Evolutionary conservation across 2,329 filamentous ascomycete species (phyloP).

Genomic region (Hypoxylon sp.): DNA sequence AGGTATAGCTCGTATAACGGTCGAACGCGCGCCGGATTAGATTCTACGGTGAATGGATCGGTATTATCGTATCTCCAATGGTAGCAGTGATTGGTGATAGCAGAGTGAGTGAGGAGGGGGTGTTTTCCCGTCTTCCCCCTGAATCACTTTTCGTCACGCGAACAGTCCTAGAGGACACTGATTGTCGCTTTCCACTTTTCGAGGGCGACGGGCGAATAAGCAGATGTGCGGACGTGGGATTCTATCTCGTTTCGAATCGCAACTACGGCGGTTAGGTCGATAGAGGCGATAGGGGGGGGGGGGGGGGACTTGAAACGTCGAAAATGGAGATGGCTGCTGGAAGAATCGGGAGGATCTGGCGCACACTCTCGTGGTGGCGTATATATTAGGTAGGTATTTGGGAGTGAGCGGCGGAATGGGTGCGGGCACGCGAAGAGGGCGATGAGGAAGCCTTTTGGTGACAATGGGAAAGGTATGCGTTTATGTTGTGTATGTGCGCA

Average conservation of each 20-base stretch:
- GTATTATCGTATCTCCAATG: conserved; percentile 2
- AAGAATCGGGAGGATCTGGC: conserved; percentile 13
- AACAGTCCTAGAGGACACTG: conserved; percentile 20
- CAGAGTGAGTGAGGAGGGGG: neutral
- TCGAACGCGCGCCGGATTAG: conserved; percentile 9
- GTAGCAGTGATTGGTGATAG: neutral
- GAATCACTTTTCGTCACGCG: conserved; percentile 18
- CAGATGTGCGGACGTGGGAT: conserved; percentile 25
- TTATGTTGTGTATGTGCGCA: neutral
- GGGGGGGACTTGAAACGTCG: conserved; percentile 34
- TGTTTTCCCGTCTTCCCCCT: conserved; percentile 9
- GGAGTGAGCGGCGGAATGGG: conserved; percentile 23
- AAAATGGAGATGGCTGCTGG: conserved; percentile 18
- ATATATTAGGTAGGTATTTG: conserved; percentile 11
- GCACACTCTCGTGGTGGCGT: conserved; percentile 15
- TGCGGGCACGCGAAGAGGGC: conserved; percentile 27
- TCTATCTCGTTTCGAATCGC: conserved; percentile 25
- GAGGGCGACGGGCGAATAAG: conserved; percentile 9
- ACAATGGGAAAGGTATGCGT: neutral
- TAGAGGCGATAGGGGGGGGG: conserved; percentile 22
- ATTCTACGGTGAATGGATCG: conserved; percentile 9
- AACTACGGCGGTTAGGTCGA: conserved; percentile 23
- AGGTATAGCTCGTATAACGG: conserved; percentile 17
- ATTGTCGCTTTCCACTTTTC: conserved; percentile 4
- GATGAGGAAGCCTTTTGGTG: conserved; percentile 8